Evolutionary conservation across 1,284 basidiomycete genomes (phyloP).

Genomic region (Gomphus sp.): DNA sequence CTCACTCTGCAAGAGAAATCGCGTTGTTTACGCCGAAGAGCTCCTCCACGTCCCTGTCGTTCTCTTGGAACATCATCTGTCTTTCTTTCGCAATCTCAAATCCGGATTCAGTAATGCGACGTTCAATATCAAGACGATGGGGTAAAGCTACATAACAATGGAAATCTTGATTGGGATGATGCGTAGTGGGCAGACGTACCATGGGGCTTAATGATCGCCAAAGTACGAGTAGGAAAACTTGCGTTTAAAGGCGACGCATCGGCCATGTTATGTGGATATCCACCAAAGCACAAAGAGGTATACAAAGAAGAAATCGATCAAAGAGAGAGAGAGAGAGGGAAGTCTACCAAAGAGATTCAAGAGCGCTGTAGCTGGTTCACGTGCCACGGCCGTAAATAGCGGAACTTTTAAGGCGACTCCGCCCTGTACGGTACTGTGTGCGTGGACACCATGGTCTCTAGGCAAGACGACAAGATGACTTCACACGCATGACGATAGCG

Average conservation of each 20-base stretch:
- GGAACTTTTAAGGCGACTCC: neutral
- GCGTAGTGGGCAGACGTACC: constrained; percentile 17
- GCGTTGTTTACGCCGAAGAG: constrained; percentile 62
- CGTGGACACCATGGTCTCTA: neutral
- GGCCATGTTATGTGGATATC: neutral
- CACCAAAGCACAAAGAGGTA: neutral
- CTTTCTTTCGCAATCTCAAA: constrained; percentile 80
- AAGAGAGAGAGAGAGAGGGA: neutral
- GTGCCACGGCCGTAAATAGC: neutral
- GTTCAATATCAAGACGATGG: constrained; percentile 67
- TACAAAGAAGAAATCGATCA: constrained; percentile 4
- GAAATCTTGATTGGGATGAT: neutral
- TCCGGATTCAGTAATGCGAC: constrained; percentile 60
- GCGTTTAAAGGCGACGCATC: neutral
- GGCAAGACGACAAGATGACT: neutral
- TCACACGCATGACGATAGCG: neutral
- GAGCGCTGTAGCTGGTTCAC: neutral
- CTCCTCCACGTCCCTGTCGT: constrained; percentile 67
- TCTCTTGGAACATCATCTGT: constrained; percentile 74
- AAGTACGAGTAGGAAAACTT: constrained; percentile 42
- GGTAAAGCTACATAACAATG: constrained; percentile 28
- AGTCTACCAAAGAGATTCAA: neutral
- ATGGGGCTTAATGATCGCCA: constrained; percentile 72
- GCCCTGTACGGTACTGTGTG: neutral
- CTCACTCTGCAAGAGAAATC: constrained; percentile 65